Conservation (phyloP, 1,284 basidiomycete species). For the Cutaneotrichosporon sp. region DNA sequence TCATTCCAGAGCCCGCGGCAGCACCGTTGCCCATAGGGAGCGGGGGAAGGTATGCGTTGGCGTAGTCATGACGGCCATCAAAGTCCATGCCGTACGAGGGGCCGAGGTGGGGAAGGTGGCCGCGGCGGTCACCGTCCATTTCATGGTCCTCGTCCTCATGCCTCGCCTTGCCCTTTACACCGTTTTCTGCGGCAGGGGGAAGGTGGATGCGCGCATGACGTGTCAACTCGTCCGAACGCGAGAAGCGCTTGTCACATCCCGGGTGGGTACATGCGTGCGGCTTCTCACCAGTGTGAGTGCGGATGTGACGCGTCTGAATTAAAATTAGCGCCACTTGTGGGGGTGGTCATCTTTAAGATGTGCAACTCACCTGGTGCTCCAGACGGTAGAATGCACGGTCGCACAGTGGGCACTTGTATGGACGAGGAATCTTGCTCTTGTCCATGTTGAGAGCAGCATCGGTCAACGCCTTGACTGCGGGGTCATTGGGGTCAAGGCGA, state of each 20-base stretch:
- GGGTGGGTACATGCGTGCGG: slow-evolving; percentile 91
- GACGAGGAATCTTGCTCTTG: slow-evolving; percentile 63
- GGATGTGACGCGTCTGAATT: slow-evolving; percentile 86
- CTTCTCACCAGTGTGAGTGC: slow-evolving; percentile 97
- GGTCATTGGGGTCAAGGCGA: slow-evolving; percentile 54
- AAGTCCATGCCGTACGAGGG: slow-evolving; percentile 51
- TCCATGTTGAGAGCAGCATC: slow-evolving; percentile 55
- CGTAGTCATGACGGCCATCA: slow-evolving; percentile 40
- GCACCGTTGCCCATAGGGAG: slow-evolving; percentile 31
- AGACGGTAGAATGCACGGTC: slow-evolving; percentile 85
- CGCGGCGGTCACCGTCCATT: slow-evolving; percentile 42
- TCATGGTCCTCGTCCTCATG: slow-evolving; percentile 28
- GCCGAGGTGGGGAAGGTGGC: slow-evolving; percentile 43
- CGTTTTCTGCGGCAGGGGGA: slow-evolving; percentile 43
- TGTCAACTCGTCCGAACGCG: slow-evolving; percentile 94
- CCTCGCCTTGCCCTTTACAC: slow-evolving; percentile 8
- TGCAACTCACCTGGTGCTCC: slow-evolving; percentile 76
- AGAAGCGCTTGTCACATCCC: slow-evolving; percentile 97
- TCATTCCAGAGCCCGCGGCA: slow-evolving; percentile 48
- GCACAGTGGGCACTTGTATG: slow-evolving; percentile 94
- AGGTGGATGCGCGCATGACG: slow-evolving; percentile 91
- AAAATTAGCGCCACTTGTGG: slow-evolving; percentile 1
- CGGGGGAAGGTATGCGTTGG: slow-evolving; percentile 39
- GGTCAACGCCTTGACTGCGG: slow-evolving; percentile 52
- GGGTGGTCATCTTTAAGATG: neutral